Conservation (phyloP, 768 basidiomycete genomes). For the Pleurotus platypus region DNA sequence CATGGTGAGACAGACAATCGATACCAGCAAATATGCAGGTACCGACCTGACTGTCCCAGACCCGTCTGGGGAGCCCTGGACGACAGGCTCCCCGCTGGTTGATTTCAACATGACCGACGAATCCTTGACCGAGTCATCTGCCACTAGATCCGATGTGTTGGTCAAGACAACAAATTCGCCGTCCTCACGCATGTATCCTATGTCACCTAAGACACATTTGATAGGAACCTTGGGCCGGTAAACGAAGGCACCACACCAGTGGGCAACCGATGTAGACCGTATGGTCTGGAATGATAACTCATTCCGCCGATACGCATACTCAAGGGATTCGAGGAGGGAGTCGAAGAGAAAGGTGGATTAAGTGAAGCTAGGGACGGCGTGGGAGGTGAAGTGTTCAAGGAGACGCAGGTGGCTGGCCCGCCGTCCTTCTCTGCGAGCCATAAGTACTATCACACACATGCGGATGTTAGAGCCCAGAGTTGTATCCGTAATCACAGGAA, state of each 20-base stretch:
- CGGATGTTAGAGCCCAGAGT: not conserved
- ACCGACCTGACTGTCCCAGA: not conserved
- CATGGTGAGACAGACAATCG: no score
- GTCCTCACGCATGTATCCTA: not conserved
- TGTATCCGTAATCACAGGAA: no score
- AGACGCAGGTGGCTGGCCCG: not conserved
- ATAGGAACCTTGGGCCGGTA: not conserved
- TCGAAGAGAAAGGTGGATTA: not conserved
- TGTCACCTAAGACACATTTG: not conserved
- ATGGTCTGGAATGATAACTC: not conserved
- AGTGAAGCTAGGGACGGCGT: not conserved
- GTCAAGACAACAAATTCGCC: not conserved
- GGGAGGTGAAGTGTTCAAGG: conserved; percentile 1
- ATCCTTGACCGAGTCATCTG: no score
- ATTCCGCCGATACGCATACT: not conserved
- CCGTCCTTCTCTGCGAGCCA: not conserved
- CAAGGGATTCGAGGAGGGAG: not conserved
- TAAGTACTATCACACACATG: not conserved
- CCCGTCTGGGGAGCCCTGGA: not conserved
- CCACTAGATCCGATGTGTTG: no score
- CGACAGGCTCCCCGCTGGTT: no score
- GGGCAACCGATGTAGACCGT: not conserved
- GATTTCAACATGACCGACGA: not conserved
- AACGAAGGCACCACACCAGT: not conserved
- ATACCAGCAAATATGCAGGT: not conserved